A percentile compares a stretch with the other conserved stretches of the same genome.
These are phyloP conservation scores for Kregervanrija fluxuum DNA, from an alignment of 805 yeast species.

Conservation along the genomic window DNA sequence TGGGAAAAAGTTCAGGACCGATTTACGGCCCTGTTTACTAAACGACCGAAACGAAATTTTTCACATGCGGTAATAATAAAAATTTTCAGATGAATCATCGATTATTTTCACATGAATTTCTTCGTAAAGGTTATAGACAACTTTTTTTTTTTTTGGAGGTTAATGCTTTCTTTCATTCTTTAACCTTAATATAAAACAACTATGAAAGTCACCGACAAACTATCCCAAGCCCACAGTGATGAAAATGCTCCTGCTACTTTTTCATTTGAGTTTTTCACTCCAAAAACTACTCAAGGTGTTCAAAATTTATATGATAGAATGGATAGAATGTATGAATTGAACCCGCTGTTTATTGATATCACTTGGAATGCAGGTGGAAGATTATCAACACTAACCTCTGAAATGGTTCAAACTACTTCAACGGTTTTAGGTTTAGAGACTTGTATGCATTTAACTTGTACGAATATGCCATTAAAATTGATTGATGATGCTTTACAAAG, in stretches of 20 bases:
- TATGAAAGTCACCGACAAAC: slow-evolving; percentile 43
- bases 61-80: no score
- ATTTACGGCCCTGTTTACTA: no score
- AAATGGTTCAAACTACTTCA: slow-evolving; percentile 86
- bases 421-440: slow-evolving; percentile 89
- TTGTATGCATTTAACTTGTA: slow-evolving; percentile 96
- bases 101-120: no score
- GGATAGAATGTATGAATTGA: slow-evolving; percentile 92
- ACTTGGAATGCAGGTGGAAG: slow-evolving; percentile 99
- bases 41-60: no score
- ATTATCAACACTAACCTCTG: slow-evolving; percentile 74
- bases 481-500: slow-evolving; percentile 80
- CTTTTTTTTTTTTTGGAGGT: no score
- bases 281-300: slow-evolving; percentile 95
- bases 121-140: no score
- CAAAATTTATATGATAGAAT: slow-evolving; percentile 93
- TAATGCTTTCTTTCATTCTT: no score
- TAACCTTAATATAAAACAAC: background rate
- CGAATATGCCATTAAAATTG: slow-evolving; percentile 78
- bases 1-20: no score
- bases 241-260: slow-evolving; percentile 53
- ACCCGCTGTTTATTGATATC: slow-evolving; percentile 88
- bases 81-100: no score
- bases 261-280: slow-evolving; percentile 95
- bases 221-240: slow-evolving; percentile 31